Evolutionary conservation across 139 green algal genomes (phyloP).

Genomic region (Dunaliella primolecta): DNA sequence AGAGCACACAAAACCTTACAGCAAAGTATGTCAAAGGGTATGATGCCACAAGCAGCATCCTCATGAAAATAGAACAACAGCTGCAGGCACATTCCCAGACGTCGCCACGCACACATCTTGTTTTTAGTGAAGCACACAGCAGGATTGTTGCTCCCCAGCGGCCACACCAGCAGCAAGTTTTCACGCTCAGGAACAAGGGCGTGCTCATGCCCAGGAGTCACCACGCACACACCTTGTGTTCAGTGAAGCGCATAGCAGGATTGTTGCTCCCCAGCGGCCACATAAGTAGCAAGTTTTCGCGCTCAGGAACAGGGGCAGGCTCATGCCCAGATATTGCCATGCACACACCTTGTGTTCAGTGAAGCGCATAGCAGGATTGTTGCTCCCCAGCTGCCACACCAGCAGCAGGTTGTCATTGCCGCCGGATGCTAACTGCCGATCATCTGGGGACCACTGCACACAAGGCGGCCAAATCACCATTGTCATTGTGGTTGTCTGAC

Average conservation of each 20-base stretch:
- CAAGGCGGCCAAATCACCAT: no score
- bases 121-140: constrained; percentile 71
- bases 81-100: no score
- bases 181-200: no score
- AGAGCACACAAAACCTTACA: no score
- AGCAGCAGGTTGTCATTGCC: constrained; percentile 83
- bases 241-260: constrained; percentile 61
- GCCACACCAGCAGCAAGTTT: constrained; percentile 67
- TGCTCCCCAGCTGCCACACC: constrained; percentile 40
- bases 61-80: no score
- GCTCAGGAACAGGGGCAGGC: no score
- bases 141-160: constrained; percentile 28
- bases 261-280: constrained; percentile 29
- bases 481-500: no score
- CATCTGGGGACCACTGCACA: constrained; percentile 76
- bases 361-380: constrained; percentile 58
- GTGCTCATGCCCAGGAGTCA: no score
- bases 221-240: constrained; percentile 66
- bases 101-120: no score
- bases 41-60: no score
- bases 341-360: constrained; percentile 58
- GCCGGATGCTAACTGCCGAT: constrained; percentile 72
- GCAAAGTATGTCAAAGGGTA: no score
- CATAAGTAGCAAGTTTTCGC: constrained; percentile 71
- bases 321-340: no score